Conservation (phyloP, 371 early-diverging fungal species). For the Lichtheimia corymbifera region DNA sequence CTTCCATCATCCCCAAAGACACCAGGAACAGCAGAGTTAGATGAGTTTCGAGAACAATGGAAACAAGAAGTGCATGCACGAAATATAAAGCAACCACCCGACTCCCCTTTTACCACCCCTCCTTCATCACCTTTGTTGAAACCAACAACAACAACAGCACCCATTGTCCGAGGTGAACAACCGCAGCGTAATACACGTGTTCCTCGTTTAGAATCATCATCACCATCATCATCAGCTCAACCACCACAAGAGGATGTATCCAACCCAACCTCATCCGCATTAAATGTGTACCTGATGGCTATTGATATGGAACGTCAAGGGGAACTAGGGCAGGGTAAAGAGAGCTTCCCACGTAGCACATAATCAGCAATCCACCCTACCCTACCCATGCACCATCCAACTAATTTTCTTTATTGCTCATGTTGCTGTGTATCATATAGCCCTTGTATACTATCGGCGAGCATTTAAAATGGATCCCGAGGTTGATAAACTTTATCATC, state of each 20-base stretch:
- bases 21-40: slow-evolving; percentile 8
- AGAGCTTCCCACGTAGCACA: slow-evolving; percentile 6
- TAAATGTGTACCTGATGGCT: slow-evolving; percentile 31
- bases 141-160: not conserved
- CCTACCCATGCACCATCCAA: not conserved
- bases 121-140: slow-evolving; percentile 4
- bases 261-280: slow-evolving; percentile 2
- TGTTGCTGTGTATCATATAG: slow-evolving; percentile 11
- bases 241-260: not conserved
- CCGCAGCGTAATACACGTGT: not conserved
- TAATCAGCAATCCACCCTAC: not conserved
- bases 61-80: slow-evolving; percentile 17
- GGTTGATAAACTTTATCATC: slow-evolving; percentile 26
- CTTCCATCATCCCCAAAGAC: not conserved
- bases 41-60: slow-evolving; percentile 29
- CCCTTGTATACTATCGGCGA: slow-evolving; percentile 33
- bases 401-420: not conserved
- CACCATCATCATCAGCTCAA: not conserved
- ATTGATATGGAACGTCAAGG: slow-evolving; percentile 33
- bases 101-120: slow-evolving; percentile 10
- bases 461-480: slow-evolving; percentile 40
- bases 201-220: not conserved
- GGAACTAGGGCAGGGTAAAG: slow-evolving; percentile 33
- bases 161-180: not conserved
- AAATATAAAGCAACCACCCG: slow-evolving; percentile 7